Evolutionary conservation across 805 yeast genomes (phyloP).

Genomic region (Saccharomycopsis sp.): DNA sequence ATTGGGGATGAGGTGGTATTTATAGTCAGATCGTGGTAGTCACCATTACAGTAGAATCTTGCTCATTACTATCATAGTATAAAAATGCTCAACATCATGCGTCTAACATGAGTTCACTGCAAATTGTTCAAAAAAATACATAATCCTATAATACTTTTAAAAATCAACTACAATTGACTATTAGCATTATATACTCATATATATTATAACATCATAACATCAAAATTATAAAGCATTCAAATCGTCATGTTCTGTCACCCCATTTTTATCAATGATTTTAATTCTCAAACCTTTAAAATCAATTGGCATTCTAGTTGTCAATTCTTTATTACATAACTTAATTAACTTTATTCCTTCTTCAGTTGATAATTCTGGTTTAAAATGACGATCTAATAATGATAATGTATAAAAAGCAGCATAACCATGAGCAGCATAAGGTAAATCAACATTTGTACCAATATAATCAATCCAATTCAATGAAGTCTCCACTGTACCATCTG

Average conservation of each 20-base stretch:
- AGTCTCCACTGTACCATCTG: slow-evolving; percentile 34
- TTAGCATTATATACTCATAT: too few relatives aligned
- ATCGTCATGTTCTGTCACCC: slow-evolving; percentile 25
- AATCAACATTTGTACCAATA: slow-evolving; percentile 78
- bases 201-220: not conserved
- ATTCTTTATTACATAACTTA: slow-evolving; percentile 64
- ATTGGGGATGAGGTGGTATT: too few relatives aligned
- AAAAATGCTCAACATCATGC: too few relatives aligned
- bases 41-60: too few relatives aligned
- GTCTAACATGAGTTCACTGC: too few relatives aligned
- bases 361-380: slow-evolving; percentile 60
- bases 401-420: slow-evolving; percentile 95
- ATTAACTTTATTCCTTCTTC: slow-evolving; percentile 75
- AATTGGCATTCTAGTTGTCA: slow-evolving; percentile 77
- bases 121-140: too few relatives aligned
- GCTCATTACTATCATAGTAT: too few relatives aligned
- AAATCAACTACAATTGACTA: too few relatives aligned
- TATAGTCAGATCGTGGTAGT: too few relatives aligned
- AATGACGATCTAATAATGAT: slow-evolving; percentile 84
- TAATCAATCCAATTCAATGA: slow-evolving; percentile 85
- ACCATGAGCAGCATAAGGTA: slow-evolving; percentile 97
- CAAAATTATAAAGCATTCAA: not conserved
- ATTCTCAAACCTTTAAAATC: slow-evolving; percentile 84
- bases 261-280: slow-evolving; percentile 56
- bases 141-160: too few relatives aligned